Percentiles rank a stretch among this genome's conserved stretches.
Conservation (phyloP, 805 yeast species). For the Candida succiphila region DNA sequence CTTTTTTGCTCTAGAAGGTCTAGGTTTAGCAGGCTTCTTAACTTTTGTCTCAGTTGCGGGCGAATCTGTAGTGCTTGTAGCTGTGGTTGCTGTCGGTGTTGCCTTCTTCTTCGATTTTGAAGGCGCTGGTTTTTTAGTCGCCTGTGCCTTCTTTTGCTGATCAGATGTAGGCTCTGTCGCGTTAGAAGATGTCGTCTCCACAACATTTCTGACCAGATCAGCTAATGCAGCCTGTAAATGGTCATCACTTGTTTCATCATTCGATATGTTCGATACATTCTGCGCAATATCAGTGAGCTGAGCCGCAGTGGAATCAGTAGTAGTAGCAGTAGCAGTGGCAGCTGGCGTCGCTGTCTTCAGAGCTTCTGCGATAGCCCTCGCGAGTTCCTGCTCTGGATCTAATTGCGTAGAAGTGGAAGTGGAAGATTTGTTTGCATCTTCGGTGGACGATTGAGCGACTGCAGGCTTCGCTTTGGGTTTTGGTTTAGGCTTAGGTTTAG, state of each 20-base stretch:
- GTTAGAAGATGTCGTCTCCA: slow-evolving; percentile 7
- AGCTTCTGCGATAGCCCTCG: slow-evolving; percentile 11
- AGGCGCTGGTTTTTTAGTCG: background rate
- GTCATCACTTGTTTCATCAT: slow-evolving; percentile 14
- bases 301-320: background rate
- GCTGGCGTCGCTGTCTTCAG: slow-evolving; percentile 1
- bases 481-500: background rate
- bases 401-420: background rate
- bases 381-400: slow-evolving; percentile 9
- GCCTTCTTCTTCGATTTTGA: background rate
- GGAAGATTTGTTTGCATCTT: slow-evolving; percentile 4
- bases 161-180: background rate
- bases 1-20: background rate
- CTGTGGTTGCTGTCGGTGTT: background rate
- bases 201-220: slow-evolving; percentile 46
- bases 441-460: no score
- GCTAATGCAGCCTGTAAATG: slow-evolving; percentile 44
- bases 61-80: background rate
- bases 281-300: background rate
- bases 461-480: background rate
- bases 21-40: background rate
- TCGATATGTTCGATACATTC: background rate
- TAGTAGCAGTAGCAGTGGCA: background rate
- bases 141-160: no score
- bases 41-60: background rate